These are phyloP conservation scores for Colletotrichum plurivorum DNA, from an alignment of 2,329 filamentous ascomycete genomes.

Conservation along the genomic window DNA sequence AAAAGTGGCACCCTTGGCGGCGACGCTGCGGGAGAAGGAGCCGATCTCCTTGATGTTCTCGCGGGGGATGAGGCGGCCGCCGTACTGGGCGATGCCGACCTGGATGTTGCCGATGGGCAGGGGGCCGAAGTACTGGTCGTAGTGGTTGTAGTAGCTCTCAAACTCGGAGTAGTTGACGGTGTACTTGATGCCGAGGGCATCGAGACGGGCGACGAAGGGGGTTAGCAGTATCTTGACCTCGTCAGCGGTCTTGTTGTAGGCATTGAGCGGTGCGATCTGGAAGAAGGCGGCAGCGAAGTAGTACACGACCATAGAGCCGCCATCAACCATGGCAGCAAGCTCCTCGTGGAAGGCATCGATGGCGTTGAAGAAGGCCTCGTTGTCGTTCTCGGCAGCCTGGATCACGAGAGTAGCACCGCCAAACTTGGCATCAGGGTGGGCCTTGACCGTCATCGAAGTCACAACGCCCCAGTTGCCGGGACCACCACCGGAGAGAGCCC, in stretches of 20 bases:
- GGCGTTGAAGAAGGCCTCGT: constrained; percentile 51
- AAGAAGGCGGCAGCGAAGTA: constrained; percentile 63
- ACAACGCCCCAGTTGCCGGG: constrained; percentile 59
- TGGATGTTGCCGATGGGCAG: constrained; percentile 59
- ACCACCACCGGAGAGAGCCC: constrained; percentile 64
- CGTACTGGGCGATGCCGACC: constrained; percentile 57
- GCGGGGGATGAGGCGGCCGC: constrained; percentile 44
- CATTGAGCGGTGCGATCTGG: constrained; percentile 61
- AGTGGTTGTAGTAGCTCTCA: constrained; percentile 57
- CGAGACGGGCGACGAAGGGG: constrained; percentile 59
- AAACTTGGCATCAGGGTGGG: constrained; percentile 50
- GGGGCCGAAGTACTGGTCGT: constrained; percentile 55
- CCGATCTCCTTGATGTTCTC: constrained; percentile 41
- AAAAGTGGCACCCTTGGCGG: constrained; percentile 44
- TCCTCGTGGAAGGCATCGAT: constrained; percentile 48
- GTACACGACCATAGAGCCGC: constrained; percentile 64
- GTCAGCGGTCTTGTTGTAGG: constrained; percentile 58
- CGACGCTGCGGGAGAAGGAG: constrained; percentile 38
- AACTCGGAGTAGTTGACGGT: constrained; percentile 43
- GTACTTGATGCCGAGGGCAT: constrained; percentile 50
- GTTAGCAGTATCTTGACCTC: constrained; percentile 59
- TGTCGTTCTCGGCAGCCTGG: constrained; percentile 45
- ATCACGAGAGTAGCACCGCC: constrained; percentile 50
- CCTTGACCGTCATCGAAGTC: constrained; percentile 53
- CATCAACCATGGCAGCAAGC: constrained; percentile 63